Base-by-base conservation (phyloP, 352 stramenopile species). In the Pythium brachiatum region DNA sequence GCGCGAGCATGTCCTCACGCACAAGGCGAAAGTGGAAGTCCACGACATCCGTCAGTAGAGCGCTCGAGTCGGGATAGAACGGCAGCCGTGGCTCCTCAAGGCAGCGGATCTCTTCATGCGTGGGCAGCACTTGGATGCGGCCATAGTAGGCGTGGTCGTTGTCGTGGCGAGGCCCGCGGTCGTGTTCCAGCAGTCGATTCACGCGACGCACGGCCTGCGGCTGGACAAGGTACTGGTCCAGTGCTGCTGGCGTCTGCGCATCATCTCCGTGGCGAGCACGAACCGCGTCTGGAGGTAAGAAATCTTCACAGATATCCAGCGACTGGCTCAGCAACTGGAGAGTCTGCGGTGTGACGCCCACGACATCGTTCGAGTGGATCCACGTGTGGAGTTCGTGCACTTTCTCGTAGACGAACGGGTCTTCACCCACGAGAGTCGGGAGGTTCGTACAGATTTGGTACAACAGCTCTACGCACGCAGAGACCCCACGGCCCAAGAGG, bases 1-100 rank as follows among this genome's bases (percentile, higher is more conserved):
- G 67, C 6, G 62, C 67, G 11, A 74, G 26, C 23, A 59, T 63
- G 47, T 74, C 67, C 43, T 74, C 67, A n/a, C 67, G 62, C 34
- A 74, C 15, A 7, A 70, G 53, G 12, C 67, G 67, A 36, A 62
- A 74, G 59, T 74, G 62, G 27, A 74, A 59, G 21, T 66, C 61
- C 23, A 74, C 47, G 25, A 60, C 53, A 26, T 5, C 31, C 1
- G 46, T n/a, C 41, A 59, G 12, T 1, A 29, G 29, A 9, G 39
- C 5, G 6, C 50, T 46, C 2, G 50, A 60, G 12, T 26, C 41
- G 11, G 41, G 41, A 48, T 48, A 48, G n/a, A 27, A n/a, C 26
- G 67, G 67, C 21, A 74, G 39, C 12, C 54, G 29, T 21, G 56
- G 46, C 29, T 47, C 32, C 44, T 74, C 67, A 3, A 59, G 44